Evolutionary conservation across 202 grass and related monocot species (phyloP), one percentile per base, ranked within the genome.

Genomic region (Carex arenaria): DNA sequence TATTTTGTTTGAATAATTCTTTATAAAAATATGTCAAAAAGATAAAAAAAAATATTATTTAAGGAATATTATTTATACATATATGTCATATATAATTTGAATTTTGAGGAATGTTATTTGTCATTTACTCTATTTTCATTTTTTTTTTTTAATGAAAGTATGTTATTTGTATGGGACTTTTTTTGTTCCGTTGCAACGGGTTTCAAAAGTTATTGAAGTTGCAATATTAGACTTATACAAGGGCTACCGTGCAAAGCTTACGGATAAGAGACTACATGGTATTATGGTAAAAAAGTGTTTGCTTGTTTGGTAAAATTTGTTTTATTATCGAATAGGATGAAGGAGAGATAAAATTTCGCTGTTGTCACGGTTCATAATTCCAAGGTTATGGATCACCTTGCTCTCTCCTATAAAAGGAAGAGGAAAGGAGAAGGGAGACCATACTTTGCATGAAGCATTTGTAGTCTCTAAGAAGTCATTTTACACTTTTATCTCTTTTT

Each of bases 391-490:
- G 5, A 40, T 81, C 36, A 61, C 65, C 61, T 82, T 83, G 61
- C 42, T 3, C 36, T 47, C 73, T 78, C 52, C 61, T 85, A 83
- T 66, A 87, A 89, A 90, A 85, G 85, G 78, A 54, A 87, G 86
- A 19, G 80, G 1, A 78, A 18, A 76, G 30, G 38, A 17, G 49
- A 47, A 57, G 5, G n/a, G 1, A 64, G 43, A 80, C 71, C 80
- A 71, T 30, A 89, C 85, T 85, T 82, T 80, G 62, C 69, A 72
- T 53, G 64, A 59, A 63, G 23, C 17, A 64, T 38, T 77, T 60
- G 43, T 45, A 73, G 60, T 52, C 3, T n/a, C 17, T 67, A 57
- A 43, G 30, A 72, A 67, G 56, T 53, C 82, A 19, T 67, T 15
- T 74, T 56, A 4, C 7, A 52, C 80, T 61, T 59, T 17, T 73